A percentile compares a stretch with the other conserved stretches of the same genome.
Conservation (phyloP, 257 asterid genomes). For the Primulina eburnea region DNA sequence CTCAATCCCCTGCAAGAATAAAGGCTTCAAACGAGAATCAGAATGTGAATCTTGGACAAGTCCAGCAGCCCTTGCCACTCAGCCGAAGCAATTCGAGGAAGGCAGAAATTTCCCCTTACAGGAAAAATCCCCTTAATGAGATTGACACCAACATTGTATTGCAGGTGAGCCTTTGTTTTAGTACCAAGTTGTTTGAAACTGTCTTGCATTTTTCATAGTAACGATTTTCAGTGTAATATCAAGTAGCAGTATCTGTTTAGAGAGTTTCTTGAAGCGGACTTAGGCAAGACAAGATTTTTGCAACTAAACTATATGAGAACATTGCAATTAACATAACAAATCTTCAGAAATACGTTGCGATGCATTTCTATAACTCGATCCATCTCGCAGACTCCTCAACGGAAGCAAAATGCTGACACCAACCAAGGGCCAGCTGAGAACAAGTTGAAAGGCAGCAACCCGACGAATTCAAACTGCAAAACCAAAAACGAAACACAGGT, state of each 20-base stretch:
- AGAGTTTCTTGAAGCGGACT: not conserved
- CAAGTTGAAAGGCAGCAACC: constrained; percentile 29
- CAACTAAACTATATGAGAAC: not conserved
- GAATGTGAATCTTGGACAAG: constrained; percentile 18
- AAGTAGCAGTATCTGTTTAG: not conserved
- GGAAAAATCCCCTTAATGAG: constrained; percentile 80
- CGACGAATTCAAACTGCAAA: constrained; percentile 21
- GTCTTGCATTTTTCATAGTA: not conserved
- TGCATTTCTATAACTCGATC: not conserved
- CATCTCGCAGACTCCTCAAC: constrained; percentile 35
- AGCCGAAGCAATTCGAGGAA: constrained; percentile 95
- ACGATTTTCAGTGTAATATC: not conserved
- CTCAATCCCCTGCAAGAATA: constrained; percentile 78
- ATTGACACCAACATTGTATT: constrained; percentile 57
- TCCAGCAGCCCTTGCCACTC: constrained; percentile 56
- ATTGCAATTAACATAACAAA: not conserved
- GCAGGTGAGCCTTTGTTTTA: constrained; percentile 42
- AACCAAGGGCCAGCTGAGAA: constrained; percentile 26
- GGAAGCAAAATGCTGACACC: constrained; percentile 47
- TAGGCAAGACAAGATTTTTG: no score
- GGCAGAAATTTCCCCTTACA: constrained; percentile 74
- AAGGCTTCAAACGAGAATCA: constrained; percentile 45
- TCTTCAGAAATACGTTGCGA: not conserved
- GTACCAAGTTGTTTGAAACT: not conserved
- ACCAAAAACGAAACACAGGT: constrained; percentile 22